Base-by-base conservation (phyloP, 2,329 filamentous ascomycete genomes). In the Gnomoniopsis smithogilvyi region DNA sequence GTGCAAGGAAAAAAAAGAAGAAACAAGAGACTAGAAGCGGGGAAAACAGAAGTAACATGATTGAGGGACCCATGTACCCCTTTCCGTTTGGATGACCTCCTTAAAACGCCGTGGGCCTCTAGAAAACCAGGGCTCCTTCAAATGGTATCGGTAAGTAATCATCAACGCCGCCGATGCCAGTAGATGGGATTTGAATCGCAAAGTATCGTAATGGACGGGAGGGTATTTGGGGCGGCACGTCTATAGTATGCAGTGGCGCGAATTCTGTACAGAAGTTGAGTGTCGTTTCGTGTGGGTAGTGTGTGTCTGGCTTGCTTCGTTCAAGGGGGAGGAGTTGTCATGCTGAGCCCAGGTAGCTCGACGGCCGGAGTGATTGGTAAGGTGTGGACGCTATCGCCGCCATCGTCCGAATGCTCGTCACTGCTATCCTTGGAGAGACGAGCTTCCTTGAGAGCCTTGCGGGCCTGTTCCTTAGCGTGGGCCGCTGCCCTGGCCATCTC, bases 401-500 rank as follows among this genome's bases (percentile, higher is more conserved):
- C 76, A 58, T 79, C 77, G 34, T 60, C 58, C 12, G 80, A 77
- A 30, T 74, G 69, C 19, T 78, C 73, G 54, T 78, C 76, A 21
- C 70, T 72, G 60, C 72, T 73, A 51, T 62, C 62, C 63, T 73
- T 72, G 38, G 72, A 69, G 65, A 83, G 78, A 56, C 82, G 81
- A 12, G 81, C 81, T 62, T 79, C 76, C 55, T 77, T 76, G 64
- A 83, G 64, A 8, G 78, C 70, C 67, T 76, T 77, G 62, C 75
- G 72, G 15, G 76, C 76, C 57, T 75, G 76, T 51, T 66, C 67
- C 26, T 70, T 77, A 7, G 76, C 76, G 51, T 73, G 69, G 34
- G 75, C 73, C 36, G 84, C 85, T 68, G 86, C 81, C 58, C 84
- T 81, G 3, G 84, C 84, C 6, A 89, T 90, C 64, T 82, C 82